A percentile compares a stretch with the other conserved stretches of the same genome.
Conservation (phyloP, 495 filamentous ascomycete species). For the Penicillium antarcticum region DNA sequence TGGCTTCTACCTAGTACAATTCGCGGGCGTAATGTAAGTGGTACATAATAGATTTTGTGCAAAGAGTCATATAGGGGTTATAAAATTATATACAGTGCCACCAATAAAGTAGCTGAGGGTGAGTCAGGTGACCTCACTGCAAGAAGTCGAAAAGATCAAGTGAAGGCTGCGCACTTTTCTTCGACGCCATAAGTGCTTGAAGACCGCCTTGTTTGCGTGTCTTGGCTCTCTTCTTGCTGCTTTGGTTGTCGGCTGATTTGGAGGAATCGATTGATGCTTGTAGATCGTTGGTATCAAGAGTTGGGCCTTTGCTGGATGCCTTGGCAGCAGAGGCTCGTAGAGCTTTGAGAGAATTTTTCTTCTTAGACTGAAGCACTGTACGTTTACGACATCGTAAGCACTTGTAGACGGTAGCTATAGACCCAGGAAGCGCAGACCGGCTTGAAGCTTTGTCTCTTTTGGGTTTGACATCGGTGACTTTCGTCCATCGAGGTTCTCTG, state of each 20-base stretch:
- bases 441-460: slow-evolving; percentile 21
- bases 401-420: slow-evolving; percentile 33
- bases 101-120: background rate
- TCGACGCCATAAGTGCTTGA: slow-evolving; percentile 55
- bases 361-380: slow-evolving; percentile 20
- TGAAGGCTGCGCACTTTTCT: slow-evolving; percentile 37
- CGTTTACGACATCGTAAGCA: slow-evolving; percentile 39
- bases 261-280: slow-evolving; percentile 1
- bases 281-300: slow-evolving; percentile 1
- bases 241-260: slow-evolving; percentile 43
- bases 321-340: slow-evolving; percentile 1
- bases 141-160: slow-evolving; percentile 60
- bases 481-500: slow-evolving; percentile 41
- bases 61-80: no score
- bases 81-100: no score
- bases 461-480: slow-evolving; percentile 22
- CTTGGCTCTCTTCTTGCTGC: slow-evolving; percentile 59
- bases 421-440: slow-evolving; percentile 1
- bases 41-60: no score
- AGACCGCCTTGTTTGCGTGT: slow-evolving; percentile 55
- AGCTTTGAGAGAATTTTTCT: slow-evolving; percentile 3
- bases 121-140: slow-evolving; percentile 26
- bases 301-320: slow-evolving; percentile 5
- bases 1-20: no score
- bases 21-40: no score